phyloP scores from a whole-genome alignment of 1,139 yeast species.

The Kurtzmaniella quercitrusa region DNA sequence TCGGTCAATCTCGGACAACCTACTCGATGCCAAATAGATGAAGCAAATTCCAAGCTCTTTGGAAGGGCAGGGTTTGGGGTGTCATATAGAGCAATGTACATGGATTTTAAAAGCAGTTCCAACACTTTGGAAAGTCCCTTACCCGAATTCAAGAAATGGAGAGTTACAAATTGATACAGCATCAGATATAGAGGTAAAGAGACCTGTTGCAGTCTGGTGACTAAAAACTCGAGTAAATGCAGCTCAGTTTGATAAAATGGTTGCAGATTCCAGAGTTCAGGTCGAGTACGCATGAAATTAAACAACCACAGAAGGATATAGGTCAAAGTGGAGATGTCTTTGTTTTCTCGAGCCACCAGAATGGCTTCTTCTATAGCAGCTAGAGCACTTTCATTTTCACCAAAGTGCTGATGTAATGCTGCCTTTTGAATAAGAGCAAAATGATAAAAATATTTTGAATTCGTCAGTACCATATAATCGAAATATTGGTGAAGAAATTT shows the following conservation, averaged over 20 bases:
- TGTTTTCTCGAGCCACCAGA: conserved; percentile 81
- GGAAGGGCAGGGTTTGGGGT: conserved; percentile 32
- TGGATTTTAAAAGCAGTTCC: conserved; percentile 53
- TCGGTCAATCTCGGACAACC: conserved; percentile 46
- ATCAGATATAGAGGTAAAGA: conserved; percentile 52
- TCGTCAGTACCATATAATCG: conserved; percentile 77
- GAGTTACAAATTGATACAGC: conserved; percentile 58
- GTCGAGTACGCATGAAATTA: conserved; percentile 64
- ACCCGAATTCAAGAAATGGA: conserved; percentile 49
- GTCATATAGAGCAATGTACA: conserved; percentile 47
- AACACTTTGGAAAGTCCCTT: conserved; percentile 35
- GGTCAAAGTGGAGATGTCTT: conserved; percentile 69
- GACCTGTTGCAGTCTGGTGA: conserved; percentile 51
- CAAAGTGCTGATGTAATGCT: conserved; percentile 70
- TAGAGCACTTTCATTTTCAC: conserved; percentile 70
- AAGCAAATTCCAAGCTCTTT: conserved; percentile 41
- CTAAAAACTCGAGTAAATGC: conserved; percentile 62
- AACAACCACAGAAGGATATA: conserved; percentile 79
- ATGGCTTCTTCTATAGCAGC: conserved; percentile 85
- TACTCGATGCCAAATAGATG: conserved; percentile 49
- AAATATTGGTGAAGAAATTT: conserved; percentile 74
- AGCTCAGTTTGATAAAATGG: conserved; percentile 43
- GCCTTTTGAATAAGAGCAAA: conserved; percentile 80
- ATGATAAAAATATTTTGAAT: conserved; percentile 66
- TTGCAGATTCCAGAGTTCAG: conserved; percentile 46